Evolutionary conservation across 73 alveolate genomes (phyloP), one percentile per base, ranked within the genome.

Genomic region (Symbiodinium pilosum): DNA sequence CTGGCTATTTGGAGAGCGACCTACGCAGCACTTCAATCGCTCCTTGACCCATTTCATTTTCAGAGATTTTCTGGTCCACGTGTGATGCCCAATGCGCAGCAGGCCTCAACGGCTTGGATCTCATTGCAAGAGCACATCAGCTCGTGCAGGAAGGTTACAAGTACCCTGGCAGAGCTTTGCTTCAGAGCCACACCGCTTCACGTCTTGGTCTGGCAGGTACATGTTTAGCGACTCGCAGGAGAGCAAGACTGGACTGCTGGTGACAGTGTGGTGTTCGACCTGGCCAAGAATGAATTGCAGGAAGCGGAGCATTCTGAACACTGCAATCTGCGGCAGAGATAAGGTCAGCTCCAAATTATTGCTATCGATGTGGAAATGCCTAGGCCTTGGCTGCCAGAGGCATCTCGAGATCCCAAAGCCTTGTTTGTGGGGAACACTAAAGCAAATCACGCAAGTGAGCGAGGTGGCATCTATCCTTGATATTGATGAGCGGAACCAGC

Each of bases 111-210:
- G 99, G 99, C 87, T 98, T 99, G 42, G 99, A 99, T 32, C 94
- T 99, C 75, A 99, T 99, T 51, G 99, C 99, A 38, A 94, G 99
- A 98, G 99, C 99, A 3, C 99, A 99, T 99, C 99, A 99, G 93
- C 99, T 99, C 40, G 99, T 99, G 71, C 99, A 99, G 99, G 99
- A 99, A 94, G 99, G 99, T 26, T 99, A 99, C 99, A 99, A 99
- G 99, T 91, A 88, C 87, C 54, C 97, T 38, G 39, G n/a, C 44
- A 21, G 38, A 12, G 16, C 83, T 36, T 32, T 38, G 11, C 64
- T 26, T 24, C 30, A 38, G 59, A n/a, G 38, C 39, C 73, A 12
- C 21, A 4, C 68, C 41, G 11, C 0, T 87, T 36, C 64, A n/a
- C n/a, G n/a, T 36, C 3, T 85, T 83, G 91, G 56, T 36, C 47